These are phyloP conservation scores for Scenedesmus sp. DNA, from an alignment of 163 green algal genomes.

Conservation along the genomic window DNA sequence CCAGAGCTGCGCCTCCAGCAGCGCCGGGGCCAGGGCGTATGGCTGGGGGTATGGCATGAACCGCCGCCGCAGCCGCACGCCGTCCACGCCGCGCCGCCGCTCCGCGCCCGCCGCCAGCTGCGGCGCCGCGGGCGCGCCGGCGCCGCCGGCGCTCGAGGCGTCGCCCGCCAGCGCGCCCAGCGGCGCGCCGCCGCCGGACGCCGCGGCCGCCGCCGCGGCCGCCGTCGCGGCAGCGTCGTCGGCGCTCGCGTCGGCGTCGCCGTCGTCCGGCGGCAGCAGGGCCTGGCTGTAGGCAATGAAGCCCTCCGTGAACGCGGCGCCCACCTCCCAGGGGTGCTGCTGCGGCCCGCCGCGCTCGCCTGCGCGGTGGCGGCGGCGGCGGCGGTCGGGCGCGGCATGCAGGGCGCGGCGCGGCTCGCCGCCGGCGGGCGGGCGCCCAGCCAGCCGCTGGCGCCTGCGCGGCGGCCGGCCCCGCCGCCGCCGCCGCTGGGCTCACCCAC, in stretches of 20 bases:
- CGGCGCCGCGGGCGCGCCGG: not conserved
- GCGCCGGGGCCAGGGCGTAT: slow-evolving; percentile 57
- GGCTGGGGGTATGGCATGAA: slow-evolving; percentile 69
- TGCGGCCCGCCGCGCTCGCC: slow-evolving; percentile 65
- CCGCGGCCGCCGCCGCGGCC: not conserved
- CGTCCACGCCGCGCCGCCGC: slow-evolving; percentile 9
- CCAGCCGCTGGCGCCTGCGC: not conserved
- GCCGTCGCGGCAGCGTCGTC: not conserved
- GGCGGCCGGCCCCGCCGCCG: not conserved
- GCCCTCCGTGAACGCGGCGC: slow-evolving; percentile 50
- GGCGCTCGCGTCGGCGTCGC: not conserved
- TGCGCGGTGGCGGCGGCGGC: not conserved
- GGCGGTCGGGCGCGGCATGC: no score
- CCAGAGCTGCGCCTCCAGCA: slow-evolving; percentile 72
- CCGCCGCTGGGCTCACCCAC: slow-evolving; percentile 42
- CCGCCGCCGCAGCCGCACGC: slow-evolving; percentile 17
- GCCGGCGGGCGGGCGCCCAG: no score
- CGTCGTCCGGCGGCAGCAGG: slow-evolving; percentile 51
- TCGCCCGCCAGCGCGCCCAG: not conserved
- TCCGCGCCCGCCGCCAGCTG: not conserved
- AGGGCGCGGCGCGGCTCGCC: no score
- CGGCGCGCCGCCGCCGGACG: not conserved
- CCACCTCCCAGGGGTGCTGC: slow-evolving; percentile 69
- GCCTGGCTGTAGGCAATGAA: slow-evolving; percentile 40
- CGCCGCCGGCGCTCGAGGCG: not conserved